phyloP scores from a whole-genome alignment of 441 rosid species.

The Capsella rubella region DNA sequence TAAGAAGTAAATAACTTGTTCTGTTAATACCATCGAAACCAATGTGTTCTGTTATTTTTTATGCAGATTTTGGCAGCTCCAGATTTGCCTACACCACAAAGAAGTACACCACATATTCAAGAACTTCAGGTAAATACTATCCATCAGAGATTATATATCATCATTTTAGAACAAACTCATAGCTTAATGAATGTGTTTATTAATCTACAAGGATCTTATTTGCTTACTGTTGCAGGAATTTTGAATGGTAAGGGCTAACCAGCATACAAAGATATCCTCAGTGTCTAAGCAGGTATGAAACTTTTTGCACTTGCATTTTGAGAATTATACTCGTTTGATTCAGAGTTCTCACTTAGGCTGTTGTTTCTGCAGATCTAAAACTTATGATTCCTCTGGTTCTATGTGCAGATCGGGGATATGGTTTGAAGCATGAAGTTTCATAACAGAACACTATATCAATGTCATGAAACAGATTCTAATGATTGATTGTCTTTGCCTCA shows the following conservation, averaged over 20 bases:
- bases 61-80: conserved; percentile 83
- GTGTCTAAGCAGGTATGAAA: conserved; percentile 68
- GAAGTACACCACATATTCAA: conserved; percentile 78
- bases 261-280: conserved; percentile 80
- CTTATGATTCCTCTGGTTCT: too few species aligned
- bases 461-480: too few species aligned
- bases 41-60: conserved; percentile 15
- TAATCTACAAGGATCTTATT: not conserved
- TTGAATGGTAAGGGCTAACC: conserved; percentile 78
- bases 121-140: conserved; percentile 72
- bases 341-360: too few species aligned
- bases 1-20: too few species aligned
- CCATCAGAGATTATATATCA: conserved; percentile 14
- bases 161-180: conserved; percentile 2
- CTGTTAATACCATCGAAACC: not conserved
- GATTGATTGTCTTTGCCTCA: too few species aligned
- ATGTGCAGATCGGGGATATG: too few species aligned
- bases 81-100: conserved; percentile 60
- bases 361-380: too few species aligned
- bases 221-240: conserved; percentile 61
- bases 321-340: too few species aligned
- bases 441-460: too few species aligned
- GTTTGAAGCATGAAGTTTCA: too few species aligned
- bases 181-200: conserved; percentile 6
- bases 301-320: too few species aligned